Evolutionary conservation across 352 stramenopile species (phyloP).

Genomic region (Globisporangium recalcitrans): DNA sequence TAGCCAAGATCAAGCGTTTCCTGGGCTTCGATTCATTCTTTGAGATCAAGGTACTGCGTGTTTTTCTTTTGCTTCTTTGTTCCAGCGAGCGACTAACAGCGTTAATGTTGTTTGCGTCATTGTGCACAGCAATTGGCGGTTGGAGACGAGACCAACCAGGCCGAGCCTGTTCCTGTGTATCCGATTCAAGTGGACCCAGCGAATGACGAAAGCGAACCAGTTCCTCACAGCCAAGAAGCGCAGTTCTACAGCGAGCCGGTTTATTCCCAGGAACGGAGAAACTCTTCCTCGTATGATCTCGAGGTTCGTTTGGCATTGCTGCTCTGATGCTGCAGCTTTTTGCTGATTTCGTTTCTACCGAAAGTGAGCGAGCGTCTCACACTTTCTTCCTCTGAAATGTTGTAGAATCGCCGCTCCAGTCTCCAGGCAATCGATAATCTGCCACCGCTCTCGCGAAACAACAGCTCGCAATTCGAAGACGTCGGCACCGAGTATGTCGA

Average conservation of each 20-base stretch:
- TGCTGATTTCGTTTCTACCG: background rate
- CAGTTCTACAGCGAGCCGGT: background rate
- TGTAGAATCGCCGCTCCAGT: slow-evolving; percentile 3
- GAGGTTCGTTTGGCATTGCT: slow-evolving; percentile 8
- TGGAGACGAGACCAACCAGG: slow-evolving; percentile 1
- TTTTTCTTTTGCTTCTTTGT: background rate
- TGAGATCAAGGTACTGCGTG: slow-evolving; percentile 42
- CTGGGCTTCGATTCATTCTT: slow-evolving; percentile 68
- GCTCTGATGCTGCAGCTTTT: too few species aligned
- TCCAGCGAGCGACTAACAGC: background rate
- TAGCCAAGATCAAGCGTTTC: slow-evolving; percentile 48
- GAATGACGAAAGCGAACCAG: background rate
- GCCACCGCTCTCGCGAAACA: slow-evolving; percentile 13
- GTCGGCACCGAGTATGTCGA: slow-evolving; percentile 52
- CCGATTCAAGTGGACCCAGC: slow-evolving; percentile 4
- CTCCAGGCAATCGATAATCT: slow-evolving; percentile 6
- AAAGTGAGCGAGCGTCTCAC: background rate
- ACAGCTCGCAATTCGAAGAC: slow-evolving; percentile 30
- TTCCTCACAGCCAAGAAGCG: background rate
- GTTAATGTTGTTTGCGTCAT: background rate
- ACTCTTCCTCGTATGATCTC: slow-evolving; percentile 6
- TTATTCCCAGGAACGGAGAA: slow-evolving; percentile 2
- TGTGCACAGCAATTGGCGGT: background rate
- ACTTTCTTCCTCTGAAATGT: background rate
- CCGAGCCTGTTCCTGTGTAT: background rate